Evolutionary conservation across 2,329 filamentous ascomycete species (phyloP).

Genomic region (Akanthomyces uredinophilus): DNA sequence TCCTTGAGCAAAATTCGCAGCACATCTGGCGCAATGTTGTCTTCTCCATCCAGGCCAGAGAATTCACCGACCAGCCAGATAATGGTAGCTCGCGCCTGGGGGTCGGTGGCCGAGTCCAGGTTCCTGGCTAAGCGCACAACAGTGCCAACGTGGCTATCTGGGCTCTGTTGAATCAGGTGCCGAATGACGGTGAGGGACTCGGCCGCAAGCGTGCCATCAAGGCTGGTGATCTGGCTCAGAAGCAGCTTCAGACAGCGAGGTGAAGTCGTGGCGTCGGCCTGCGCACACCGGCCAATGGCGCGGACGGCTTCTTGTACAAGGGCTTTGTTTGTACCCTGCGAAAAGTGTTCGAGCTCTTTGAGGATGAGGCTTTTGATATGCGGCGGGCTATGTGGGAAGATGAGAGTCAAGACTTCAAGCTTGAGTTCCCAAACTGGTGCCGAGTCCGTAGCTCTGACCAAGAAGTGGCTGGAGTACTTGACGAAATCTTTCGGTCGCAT

Average conservation of each 20-base stretch:
- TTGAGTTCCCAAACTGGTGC: slow-evolving; percentile 86
- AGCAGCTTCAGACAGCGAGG: slow-evolving; percentile 77
- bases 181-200: slow-evolving; percentile 93
- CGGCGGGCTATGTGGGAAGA: slow-evolving; percentile 76
- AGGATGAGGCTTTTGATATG: slow-evolving; percentile 82
- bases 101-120: slow-evolving; percentile 79
- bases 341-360: slow-evolving; percentile 91
- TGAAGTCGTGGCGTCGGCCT: slow-evolving; percentile 65
- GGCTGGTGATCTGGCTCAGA: slow-evolving; percentile 78
- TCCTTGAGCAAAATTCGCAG: slow-evolving; percentile 80
- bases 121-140: slow-evolving; percentile 87
- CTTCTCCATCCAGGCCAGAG: slow-evolving; percentile 69
- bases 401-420: slow-evolving; percentile 81
- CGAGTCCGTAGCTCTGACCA: slow-evolving; percentile 74
- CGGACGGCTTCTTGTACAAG: slow-evolving; percentile 85
- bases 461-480: slow-evolving; percentile 81
- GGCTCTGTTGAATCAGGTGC: slow-evolving; percentile 90
- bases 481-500: slow-evolving; percentile 74
- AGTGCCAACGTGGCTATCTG: slow-evolving; percentile 72
- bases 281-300: slow-evolving; percentile 89
- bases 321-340: slow-evolving; percentile 64
- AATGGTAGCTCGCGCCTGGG: slow-evolving; percentile 86
- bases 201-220: slow-evolving; percentile 82
- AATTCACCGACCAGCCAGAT: slow-evolving; percentile 98
- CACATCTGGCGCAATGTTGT: slow-evolving; percentile 91